Base-by-base conservation (phyloP, 2,329 filamentous ascomycete species). In the Teratosphaeria destructans region DNA sequence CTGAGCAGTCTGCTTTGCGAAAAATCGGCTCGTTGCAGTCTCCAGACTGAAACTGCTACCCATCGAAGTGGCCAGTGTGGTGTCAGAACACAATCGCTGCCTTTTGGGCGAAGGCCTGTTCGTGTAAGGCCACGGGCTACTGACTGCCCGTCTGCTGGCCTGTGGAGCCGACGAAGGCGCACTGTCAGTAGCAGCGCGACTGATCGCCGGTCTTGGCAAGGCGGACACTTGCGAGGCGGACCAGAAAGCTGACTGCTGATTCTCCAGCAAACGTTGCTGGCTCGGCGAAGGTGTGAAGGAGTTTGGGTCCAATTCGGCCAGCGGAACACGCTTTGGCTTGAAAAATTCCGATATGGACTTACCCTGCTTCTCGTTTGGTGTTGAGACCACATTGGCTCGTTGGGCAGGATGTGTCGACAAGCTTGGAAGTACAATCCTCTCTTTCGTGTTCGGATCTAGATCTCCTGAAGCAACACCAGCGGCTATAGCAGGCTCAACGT, bases 371-470 rank as follows among this genome's bases (percentile, higher is more conserved):
- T 81, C 67, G 61, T 83, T 79, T 1, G 77, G 77, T 0, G 77
- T 78, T 47, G 70, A 68, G 2, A 67, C 55, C 5, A 57, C 54
- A n/a, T 59, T 63, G 59, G 54, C 39, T 19, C 52, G 52, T 23
- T 53, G 47, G 5, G 43, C 10, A 8, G 55, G 47, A 16, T 61
- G 54, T 57, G 69, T 64, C 59, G 66, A 66, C 57, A 62, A 60
- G 19, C 70, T 71, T 56, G 74, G 73, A 12, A 81, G 60, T 27
- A 70, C 63, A 55, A 86, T 79, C 2, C 79, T 81, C 61, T 85
- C 72, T 73, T 96, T 97, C 1, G 91, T 95, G 65, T 93, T 94
- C 1, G 94, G 94, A 71, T 97, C 87, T 54, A 96, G 74, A 65
- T 96, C 88, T 39, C 94, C 94, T 43, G 72, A 77, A 27, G 94